A percentile compares a stretch with the other conserved stretches of the same genome.
phyloP scores from a whole-genome alignment of 1,284 basidiomycete species.

The Sutorius eximius region DNA sequence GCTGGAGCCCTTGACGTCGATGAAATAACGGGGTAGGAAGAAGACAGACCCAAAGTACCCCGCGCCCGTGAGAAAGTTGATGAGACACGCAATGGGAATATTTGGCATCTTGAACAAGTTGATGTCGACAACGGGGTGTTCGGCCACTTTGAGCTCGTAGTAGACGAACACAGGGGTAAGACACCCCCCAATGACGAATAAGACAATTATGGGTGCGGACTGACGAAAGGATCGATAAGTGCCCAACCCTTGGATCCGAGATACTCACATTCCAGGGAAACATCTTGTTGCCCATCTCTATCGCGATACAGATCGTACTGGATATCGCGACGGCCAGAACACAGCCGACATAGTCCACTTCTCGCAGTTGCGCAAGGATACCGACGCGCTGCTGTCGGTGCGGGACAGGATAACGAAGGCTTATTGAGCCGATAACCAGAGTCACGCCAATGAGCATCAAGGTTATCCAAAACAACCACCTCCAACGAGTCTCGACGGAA shows the following conservation, averaged over 20 bases:
- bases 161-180: slow-evolving; percentile 36
- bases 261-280: slow-evolving; percentile 35
- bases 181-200: slow-evolving; percentile 30
- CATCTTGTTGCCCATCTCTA: slow-evolving; percentile 38
- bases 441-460: slow-evolving; percentile 35
- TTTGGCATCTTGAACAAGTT: slow-evolving; percentile 34
- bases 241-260: background rate
- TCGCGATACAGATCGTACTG: slow-evolving; percentile 36
- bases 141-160: slow-evolving; percentile 35
- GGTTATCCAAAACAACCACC: slow-evolving; percentile 39
- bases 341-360: slow-evolving; percentile 34
- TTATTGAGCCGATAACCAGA: slow-evolving; percentile 27
- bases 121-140: slow-evolving; percentile 35
- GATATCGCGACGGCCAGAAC: slow-evolving; percentile 34
- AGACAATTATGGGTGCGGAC: slow-evolving; percentile 31
- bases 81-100: slow-evolving; percentile 35
- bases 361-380: slow-evolving; percentile 33
- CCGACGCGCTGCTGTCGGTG: slow-evolving; percentile 33
- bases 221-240: slow-evolving; percentile 13
- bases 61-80: slow-evolving; percentile 38
- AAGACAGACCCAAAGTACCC: slow-evolving; percentile 38
- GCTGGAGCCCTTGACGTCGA: slow-evolving; percentile 35
- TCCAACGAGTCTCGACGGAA: slow-evolving; percentile 30
- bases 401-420: slow-evolving; percentile 35
- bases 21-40: slow-evolving; percentile 39